Percentiles rank a stretch among this genome's conserved stretches.
Conservation (phyloP, 257 asterid species). For the Gentiana dahurica region DNA sequence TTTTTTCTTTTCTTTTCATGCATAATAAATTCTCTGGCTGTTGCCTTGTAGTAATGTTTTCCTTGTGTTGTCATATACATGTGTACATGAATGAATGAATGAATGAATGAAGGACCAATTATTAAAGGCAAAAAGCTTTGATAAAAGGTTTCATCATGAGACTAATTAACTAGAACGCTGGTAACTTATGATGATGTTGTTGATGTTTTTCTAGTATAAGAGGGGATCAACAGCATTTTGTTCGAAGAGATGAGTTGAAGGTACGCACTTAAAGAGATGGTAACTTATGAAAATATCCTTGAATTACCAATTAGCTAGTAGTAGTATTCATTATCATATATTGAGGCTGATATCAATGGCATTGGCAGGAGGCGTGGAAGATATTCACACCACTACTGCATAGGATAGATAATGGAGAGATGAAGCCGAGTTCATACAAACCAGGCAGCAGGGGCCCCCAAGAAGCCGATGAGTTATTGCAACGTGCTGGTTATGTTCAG, state of each 20-base stretch:
- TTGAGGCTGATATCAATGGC: too few species aligned
- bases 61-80: background rate
- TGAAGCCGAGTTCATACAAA: slow-evolving; percentile 59
- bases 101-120: too few species aligned
- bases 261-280: slow-evolving; percentile 15
- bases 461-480: slow-evolving; percentile 65
- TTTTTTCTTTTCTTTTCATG: too few species aligned
- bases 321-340: background rate
- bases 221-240: slow-evolving; percentile 99
- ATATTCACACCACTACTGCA: slow-evolving; percentile 91
- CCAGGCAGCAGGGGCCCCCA: slow-evolving; percentile 86
- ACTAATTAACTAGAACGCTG: too few species aligned
- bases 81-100: too few species aligned
- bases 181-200: too few species aligned
- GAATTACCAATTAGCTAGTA: background rate
- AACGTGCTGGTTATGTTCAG: slow-evolving; percentile 68
- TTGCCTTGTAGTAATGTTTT: background rate
- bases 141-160: too few species aligned
- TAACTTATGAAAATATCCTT: background rate
- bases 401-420: slow-evolving; percentile 66
- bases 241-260: slow-evolving; percentile 94
- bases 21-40: too few species aligned
- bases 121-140: too few species aligned
- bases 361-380: slow-evolving; percentile 84
- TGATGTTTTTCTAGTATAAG: slow-evolving; percentile 41